These are phyloP conservation scores for Fusarium sp. DNA, from an alignment of 2,329 filamentous ascomycete genomes.

Conservation along the genomic window DNA sequence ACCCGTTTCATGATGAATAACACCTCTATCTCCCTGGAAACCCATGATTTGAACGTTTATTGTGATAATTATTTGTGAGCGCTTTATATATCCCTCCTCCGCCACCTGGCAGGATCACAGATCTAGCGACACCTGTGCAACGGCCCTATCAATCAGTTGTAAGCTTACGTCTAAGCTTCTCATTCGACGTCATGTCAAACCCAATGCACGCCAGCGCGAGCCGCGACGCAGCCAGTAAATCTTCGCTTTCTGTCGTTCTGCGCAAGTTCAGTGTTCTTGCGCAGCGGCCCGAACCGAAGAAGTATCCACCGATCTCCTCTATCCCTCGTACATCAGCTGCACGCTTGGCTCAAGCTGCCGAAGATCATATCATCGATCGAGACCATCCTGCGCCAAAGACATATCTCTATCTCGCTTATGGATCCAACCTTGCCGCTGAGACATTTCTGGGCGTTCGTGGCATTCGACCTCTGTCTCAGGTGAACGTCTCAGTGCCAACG, in stretches of 20 bases:
- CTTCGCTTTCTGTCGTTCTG: constrained; percentile 29
- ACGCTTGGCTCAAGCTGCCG: constrained; percentile 45
- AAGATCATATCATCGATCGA: constrained; percentile 36
- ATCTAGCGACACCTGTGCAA: background rate
- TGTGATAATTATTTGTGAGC: background rate
- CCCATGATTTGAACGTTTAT: background rate
- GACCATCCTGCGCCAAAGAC: constrained; percentile 53
- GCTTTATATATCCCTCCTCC: background rate
- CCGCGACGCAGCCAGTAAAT: constrained; percentile 8
- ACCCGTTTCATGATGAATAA: background rate
- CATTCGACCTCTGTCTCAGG: constrained; percentile 81
- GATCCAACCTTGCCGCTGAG: constrained; percentile 84
- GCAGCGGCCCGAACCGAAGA: constrained; percentile 28
- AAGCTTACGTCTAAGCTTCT: constrained; percentile 20
- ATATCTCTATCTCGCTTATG: constrained; percentile 87
- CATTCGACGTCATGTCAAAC: constrained; percentile 24
- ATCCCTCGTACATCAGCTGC: constrained; percentile 46
- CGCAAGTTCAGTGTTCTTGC: constrained; percentile 39
- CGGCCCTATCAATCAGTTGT: background rate
- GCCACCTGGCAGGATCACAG: background rate
- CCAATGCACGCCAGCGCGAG: background rate
- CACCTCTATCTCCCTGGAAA: background rate
- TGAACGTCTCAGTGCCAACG: constrained; percentile 84
- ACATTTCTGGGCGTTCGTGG: constrained; percentile 82
- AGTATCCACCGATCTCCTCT: constrained; percentile 45